Conservation (phyloP, 164 flowering plant species). For the Vitis cinerea region DNA sequence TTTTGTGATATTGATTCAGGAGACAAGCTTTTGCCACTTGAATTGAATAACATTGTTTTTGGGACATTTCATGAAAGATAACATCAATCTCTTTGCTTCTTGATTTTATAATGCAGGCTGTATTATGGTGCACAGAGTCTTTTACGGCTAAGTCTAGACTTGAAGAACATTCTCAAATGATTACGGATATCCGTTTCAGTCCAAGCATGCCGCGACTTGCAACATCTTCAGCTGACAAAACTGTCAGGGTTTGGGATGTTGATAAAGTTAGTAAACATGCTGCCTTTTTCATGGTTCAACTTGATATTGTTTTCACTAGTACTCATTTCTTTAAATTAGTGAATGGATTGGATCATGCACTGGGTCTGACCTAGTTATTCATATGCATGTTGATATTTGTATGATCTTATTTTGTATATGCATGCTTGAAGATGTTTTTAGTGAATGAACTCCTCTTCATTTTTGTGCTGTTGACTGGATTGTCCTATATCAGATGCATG, state of each 20-base stretch:
- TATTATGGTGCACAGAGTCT: slow-evolving; percentile 67
- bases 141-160: slow-evolving; percentile 48
- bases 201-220: slow-evolving; percentile 75
- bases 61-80: neutral
- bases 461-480: neutral
- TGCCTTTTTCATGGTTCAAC: neutral
- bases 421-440: neutral
- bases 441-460: neutral
- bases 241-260: slow-evolving; percentile 87
- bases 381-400: neutral
- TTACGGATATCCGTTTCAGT: slow-evolving; percentile 86
- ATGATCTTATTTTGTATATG: too few relatives aligned
- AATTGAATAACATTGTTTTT: neutral
- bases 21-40: too few relatives aligned
- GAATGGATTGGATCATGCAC: neutral
- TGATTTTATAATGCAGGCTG: slow-evolving; percentile 49
- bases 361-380: neutral
- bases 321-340: neutral
- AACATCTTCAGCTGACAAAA: slow-evolving; percentile 77
- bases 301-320: neutral
- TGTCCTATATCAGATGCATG: neutral
- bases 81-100: neutral
- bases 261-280: slow-evolving; percentile 56
- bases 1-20: neutral
- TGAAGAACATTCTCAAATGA: slow-evolving; percentile 66